Percentiles rank a stretch among this genome's conserved stretches.
phyloP scores from a whole-genome alignment of 2,329 filamentous ascomycete species.

The Diaporthe humulicola region DNA sequence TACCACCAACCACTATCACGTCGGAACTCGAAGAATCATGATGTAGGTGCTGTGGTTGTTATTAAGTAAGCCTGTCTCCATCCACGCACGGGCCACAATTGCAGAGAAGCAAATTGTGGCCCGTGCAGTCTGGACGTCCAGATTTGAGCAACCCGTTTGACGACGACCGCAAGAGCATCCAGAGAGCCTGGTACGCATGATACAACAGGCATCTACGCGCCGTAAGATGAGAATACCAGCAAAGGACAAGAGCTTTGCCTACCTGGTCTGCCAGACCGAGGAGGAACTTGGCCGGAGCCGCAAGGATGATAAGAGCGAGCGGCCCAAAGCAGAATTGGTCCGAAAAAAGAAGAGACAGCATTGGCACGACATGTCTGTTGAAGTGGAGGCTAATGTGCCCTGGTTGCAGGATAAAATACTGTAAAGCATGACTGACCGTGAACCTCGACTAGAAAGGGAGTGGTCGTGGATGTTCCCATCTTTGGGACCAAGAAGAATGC shows the following conservation, averaged over 20 bases:
- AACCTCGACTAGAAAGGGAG: not conserved
- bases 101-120: not conserved
- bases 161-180: not conserved
- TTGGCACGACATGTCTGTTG: constrained; percentile 15
- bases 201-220: not conserved
- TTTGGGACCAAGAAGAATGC: constrained; percentile 33
- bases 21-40: not conserved
- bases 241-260: constrained; percentile 29
- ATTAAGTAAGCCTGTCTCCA: not conserved
- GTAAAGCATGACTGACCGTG: constrained; percentile 6
- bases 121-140: not conserved
- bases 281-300: constrained; percentile 24
- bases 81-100: constrained; percentile 11
- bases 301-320: not conserved
- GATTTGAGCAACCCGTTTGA: not conserved
- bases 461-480: not conserved
- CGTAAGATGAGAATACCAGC: not conserved
- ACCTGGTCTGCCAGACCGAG: constrained; percentile 25
- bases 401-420: constrained; percentile 33
- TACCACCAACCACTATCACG: too few species aligned
- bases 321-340: constrained; percentile 14
- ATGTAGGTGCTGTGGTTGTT: not conserved
- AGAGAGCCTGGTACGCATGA: too few species aligned
- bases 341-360: not conserved
- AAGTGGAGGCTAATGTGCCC: constrained; percentile 11